These are phyloP conservation scores for Fraxinus floribunda DNA, from an alignment of 305 asterid species.

Conservation along the genomic window DNA sequence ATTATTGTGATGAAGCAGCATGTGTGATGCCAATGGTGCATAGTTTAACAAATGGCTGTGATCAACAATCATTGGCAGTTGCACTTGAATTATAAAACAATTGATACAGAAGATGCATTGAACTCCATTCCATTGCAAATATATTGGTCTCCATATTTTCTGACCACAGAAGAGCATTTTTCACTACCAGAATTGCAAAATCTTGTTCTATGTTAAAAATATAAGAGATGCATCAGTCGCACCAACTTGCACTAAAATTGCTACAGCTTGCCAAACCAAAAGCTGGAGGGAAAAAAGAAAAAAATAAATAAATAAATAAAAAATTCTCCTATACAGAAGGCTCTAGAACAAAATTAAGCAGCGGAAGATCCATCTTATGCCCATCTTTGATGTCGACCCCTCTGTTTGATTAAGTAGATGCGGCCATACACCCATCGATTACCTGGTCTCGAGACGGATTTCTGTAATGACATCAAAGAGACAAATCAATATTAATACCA, in stretches of 20 bases:
- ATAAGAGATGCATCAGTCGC: neutral
- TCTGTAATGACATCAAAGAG: conserved; percentile 37
- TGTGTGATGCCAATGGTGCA: neutral
- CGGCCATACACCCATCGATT: conserved; percentile 86
- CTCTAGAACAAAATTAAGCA: conserved; percentile 11
- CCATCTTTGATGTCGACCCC: conserved; percentile 57
- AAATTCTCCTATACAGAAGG: conserved; percentile 21
- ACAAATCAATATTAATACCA: neutral
- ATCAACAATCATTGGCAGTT: neutral
- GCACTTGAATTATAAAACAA: neutral
- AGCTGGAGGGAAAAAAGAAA: neutral
- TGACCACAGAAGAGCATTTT: neutral
- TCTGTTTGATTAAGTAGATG: conserved; percentile 65
- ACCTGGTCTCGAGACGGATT: conserved; percentile 65
- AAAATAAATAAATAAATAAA: neutral
- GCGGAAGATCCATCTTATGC: conserved; percentile 22
- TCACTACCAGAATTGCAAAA: neutral
- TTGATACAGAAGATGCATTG: neutral
- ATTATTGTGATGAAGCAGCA: neutral
- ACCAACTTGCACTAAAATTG: neutral
- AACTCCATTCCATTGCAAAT: neutral
- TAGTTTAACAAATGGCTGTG: neutral
- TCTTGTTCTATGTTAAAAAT: neutral
- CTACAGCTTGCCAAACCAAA: neutral
- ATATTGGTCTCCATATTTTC: neutral